These are phyloP conservation scores for Curvularia hawaiiensis DNA, from an alignment of 2,329 filamentous ascomycete species.

Conservation along the genomic window DNA sequence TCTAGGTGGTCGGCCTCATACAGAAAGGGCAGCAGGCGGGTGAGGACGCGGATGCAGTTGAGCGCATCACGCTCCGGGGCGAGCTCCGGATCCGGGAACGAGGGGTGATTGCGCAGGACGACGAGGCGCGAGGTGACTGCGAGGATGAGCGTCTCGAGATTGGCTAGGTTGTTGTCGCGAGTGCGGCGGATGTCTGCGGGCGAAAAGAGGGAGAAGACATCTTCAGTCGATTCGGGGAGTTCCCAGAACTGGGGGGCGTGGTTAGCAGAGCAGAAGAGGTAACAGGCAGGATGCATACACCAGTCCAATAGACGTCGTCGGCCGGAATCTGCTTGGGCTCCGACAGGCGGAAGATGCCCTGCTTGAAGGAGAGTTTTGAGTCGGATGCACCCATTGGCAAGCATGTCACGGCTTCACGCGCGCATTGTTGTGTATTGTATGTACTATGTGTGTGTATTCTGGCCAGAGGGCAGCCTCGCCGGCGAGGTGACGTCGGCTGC, in stretches of 20 bases:
- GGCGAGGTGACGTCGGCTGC: slow-evolving; percentile 26
- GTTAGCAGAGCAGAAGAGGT: slow-evolving; percentile 19
- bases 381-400: slow-evolving; percentile 90
- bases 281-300: slow-evolving; percentile 64
- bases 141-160: slow-evolving; percentile 86
- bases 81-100: slow-evolving; percentile 84
- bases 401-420: slow-evolving; percentile 39
- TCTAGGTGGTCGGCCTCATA: slow-evolving; percentile 87
- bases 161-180: slow-evolving; percentile 81
- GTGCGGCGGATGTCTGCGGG: slow-evolving; percentile 79
- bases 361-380: slow-evolving; percentile 98
- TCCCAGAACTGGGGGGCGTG: slow-evolving; percentile 79
- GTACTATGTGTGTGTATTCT: neutral
- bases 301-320: slow-evolving; percentile 91
- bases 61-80: slow-evolving; percentile 86
- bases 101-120: slow-evolving; percentile 82
- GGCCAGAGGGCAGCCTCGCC: slow-evolving; percentile 13
- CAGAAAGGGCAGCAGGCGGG: slow-evolving; percentile 84
- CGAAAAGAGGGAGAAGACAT: slow-evolving; percentile 95
- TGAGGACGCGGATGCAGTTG: slow-evolving; percentile 92
- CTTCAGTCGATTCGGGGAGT: slow-evolving; percentile 91
- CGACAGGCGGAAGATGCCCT: slow-evolving; percentile 96
- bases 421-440: slow-evolving; percentile 15
- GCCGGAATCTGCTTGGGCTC: slow-evolving; percentile 86
- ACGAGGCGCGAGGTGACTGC: slow-evolving; percentile 84